A percentile compares a stretch with the other conserved stretches of the same genome.
Evolutionary conservation across 805 yeast genomes (phyloP).

Genomic region (Zygotorulaspora sp.): DNA sequence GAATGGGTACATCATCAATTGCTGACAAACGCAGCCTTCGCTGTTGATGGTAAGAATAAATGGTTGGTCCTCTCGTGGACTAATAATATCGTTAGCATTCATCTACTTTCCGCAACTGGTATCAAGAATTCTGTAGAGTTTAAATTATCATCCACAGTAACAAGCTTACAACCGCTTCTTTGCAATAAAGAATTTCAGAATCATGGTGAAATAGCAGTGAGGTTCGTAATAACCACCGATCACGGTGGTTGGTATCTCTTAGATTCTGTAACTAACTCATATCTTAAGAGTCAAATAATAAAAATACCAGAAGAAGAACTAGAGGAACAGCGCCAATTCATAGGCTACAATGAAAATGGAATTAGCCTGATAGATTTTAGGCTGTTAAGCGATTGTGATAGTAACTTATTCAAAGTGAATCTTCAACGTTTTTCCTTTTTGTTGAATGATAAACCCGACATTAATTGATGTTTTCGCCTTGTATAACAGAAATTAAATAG

Average conservation of each 20-base stretch:
- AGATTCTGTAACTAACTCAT: not conserved
- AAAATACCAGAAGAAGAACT: slow-evolving; percentile 2
- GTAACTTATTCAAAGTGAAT: too few species aligned
- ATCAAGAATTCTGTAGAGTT: not conserved
- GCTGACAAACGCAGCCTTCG: not conserved
- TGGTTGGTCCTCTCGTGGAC: not conserved
- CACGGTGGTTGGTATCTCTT: slow-evolving; percentile 10
- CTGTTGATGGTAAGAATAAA: too few species aligned
- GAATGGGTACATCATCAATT: not conserved
- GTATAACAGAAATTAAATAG: too few species aligned
- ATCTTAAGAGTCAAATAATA: not conserved
- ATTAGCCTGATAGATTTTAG: slow-evolving; percentile 6
- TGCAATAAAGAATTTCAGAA: not conserved
- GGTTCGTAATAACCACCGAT: slow-evolving; percentile 12
- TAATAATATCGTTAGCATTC: not conserved
- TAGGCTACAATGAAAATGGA: slow-evolving; percentile 5
- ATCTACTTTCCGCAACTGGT: not conserved
- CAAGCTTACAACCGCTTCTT: slow-evolving; percentile 1
- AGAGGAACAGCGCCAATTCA: slow-evolving; percentile 7
- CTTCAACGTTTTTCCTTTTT: too few species aligned
- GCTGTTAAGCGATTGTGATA: too few species aligned
- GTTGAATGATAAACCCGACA: too few species aligned
- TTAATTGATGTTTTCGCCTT: too few species aligned
- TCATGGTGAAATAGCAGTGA: not conserved
- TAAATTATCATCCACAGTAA: not conserved